These are phyloP conservation scores for Macrophomina tecta DNA, from an alignment of 2,329 filamentous ascomycete genomes.

Conservation along the genomic window DNA sequence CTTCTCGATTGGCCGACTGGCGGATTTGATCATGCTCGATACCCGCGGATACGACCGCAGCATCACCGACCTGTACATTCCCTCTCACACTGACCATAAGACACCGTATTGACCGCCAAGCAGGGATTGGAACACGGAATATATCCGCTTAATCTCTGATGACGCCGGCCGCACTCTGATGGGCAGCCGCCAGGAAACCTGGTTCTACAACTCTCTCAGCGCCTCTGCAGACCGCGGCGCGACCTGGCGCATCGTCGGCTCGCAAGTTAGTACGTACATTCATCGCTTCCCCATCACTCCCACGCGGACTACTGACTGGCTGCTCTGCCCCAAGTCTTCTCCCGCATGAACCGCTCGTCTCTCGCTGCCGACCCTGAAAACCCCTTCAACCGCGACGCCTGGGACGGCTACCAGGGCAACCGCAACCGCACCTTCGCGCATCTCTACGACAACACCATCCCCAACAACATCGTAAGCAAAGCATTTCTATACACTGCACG, in stretches of 20 bases:
- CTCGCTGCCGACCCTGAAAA: constrained; percentile 51
- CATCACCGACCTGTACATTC: constrained; percentile 48
- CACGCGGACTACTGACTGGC: neutral
- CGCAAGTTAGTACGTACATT: constrained; percentile 52
- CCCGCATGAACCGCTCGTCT: constrained; percentile 56
- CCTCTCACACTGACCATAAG: neutral
- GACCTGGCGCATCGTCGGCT: constrained; percentile 73
- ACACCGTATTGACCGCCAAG: neutral
- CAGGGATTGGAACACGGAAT: constrained; percentile 62
- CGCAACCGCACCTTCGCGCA: constrained; percentile 72
- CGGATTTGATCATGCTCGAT: constrained; percentile 52
- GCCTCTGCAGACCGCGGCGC: constrained; percentile 59
- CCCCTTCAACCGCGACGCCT: constrained; percentile 61
- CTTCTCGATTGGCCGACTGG: constrained; percentile 49
- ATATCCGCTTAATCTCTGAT: constrained; percentile 68
- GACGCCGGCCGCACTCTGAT: constrained; percentile 73
- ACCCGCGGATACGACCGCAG: constrained; percentile 51
- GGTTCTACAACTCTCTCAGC: constrained; percentile 60
- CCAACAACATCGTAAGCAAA: constrained; percentile 64
- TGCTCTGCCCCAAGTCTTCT: constrained; percentile 62
- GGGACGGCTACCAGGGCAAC: constrained; percentile 73
- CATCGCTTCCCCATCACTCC: neutral
- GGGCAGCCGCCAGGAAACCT: constrained; percentile 74
- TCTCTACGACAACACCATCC: constrained; percentile 70
- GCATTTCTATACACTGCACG: no score